Conservation (phyloP, 2,329 filamentous ascomycete genomes). For the Paramyrothecium sp. region DNA sequence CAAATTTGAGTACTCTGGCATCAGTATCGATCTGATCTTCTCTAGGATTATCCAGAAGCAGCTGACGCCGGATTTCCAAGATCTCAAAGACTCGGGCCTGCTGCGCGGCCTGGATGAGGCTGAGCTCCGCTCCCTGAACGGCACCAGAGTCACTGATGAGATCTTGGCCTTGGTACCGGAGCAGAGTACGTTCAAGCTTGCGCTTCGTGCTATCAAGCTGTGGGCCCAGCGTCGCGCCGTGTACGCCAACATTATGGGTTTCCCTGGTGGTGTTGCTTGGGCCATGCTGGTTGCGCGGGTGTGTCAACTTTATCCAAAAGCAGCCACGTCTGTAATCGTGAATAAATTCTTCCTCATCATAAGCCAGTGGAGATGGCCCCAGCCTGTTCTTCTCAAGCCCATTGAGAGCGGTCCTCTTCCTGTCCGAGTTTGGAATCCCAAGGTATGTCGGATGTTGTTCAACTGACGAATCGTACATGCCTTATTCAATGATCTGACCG, state of each 20-base stretch:
- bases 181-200: slow-evolving; percentile 83
- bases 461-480: not conserved
- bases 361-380: slow-evolving; percentile 88
- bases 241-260: slow-evolving; percentile 95
- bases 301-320: slow-evolving; percentile 93
- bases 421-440: slow-evolving; percentile 92
- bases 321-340: slow-evolving; percentile 83
- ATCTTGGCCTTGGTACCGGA: slow-evolving; percentile 88
- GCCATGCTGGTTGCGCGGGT: slow-evolving; percentile 95
- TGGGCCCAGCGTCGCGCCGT: slow-evolving; percentile 93
- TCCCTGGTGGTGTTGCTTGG: slow-evolving; percentile 95
- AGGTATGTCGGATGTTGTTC: slow-evolving; percentile 46
- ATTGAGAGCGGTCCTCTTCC: slow-evolving; percentile 81
- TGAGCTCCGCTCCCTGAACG: slow-evolving; percentile 87
- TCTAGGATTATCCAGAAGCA: slow-evolving; percentile 71
- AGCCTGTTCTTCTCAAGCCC: slow-evolving; percentile 85
- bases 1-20: slow-evolving; percentile 87
- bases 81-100: slow-evolving; percentile 79
- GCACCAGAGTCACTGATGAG: slow-evolving; percentile 90
- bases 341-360: slow-evolving; percentile 94
- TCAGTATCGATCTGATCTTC: slow-evolving; percentile 94
- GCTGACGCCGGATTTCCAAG: slow-evolving; percentile 64
- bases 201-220: slow-evolving; percentile 88
- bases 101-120: slow-evolving; percentile 83
- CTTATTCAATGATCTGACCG: not conserved